These are phyloP conservation scores for Kluyveromyces wickerhamii DNA, from an alignment of 805 yeast species.

Conservation along the genomic window DNA sequence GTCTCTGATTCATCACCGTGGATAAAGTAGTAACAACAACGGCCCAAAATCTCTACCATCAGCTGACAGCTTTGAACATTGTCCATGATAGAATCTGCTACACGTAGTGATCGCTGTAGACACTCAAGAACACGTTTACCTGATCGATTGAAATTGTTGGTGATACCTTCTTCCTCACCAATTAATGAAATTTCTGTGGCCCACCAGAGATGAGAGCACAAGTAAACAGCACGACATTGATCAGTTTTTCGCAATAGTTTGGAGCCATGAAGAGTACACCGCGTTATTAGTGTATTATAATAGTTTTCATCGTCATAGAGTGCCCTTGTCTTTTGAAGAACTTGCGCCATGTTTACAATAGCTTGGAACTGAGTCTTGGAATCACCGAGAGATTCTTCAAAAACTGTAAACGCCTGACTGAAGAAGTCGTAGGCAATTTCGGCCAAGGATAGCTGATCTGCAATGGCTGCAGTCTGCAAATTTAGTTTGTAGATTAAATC, in stretches of 20 bases:
- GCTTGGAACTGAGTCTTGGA: constrained; percentile 48
- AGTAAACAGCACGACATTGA: constrained; percentile 81
- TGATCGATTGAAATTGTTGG: constrained; percentile 35
- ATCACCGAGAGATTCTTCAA: constrained; percentile 57
- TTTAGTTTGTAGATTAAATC: constrained; percentile 38
- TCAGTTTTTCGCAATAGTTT: constrained; percentile 85
- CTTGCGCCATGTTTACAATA: constrained; percentile 41
- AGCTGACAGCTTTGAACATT: constrained; percentile 54
- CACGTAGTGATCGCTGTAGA: constrained; percentile 76
- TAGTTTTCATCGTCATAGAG: constrained; percentile 41
- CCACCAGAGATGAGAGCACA: constrained; percentile 93
- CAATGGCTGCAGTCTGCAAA: constrained; percentile 60
- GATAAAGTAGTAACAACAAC: constrained; percentile 76
- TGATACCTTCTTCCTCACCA: constrained; percentile 39
- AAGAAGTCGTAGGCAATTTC: constrained; percentile 81
- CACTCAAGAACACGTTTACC: constrained; percentile 83
- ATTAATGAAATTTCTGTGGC: constrained; percentile 53
- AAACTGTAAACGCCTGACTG: constrained; percentile 78
- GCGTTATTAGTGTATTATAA: constrained; percentile 75
- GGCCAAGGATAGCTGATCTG: constrained; percentile 67
- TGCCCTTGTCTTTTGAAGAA: constrained; percentile 44
- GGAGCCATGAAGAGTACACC: constrained; percentile 81
- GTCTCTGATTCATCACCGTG: constrained; percentile 53
- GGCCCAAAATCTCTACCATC: constrained; percentile 82
- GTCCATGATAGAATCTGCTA: constrained; percentile 94